Base-by-base conservation (phyloP, 208 protist species). In the Tritrichomonas foetus region DNA sequence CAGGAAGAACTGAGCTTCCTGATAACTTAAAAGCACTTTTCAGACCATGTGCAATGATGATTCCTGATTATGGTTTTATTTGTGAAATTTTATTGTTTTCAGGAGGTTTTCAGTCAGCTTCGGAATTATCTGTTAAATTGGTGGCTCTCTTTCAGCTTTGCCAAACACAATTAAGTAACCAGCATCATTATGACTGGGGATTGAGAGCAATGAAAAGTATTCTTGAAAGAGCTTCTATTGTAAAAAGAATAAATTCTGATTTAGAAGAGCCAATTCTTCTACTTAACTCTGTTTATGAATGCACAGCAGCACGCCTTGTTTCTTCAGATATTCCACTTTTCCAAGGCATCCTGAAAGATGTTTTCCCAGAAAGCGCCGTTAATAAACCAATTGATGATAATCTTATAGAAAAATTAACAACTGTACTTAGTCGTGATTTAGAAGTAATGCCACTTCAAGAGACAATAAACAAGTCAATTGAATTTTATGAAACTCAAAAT, bases 101-200 rank as follows among this genome's bases (percentile, higher is more conserved):
- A 16, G 98, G 98, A 95, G 98, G 98, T 36, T 99, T 99, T 96
- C 96, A 96, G 27, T 96, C 98, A 93, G 98, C 98, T 8, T 96
- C 97, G 49, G 96, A 96, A 94, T 95, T 99, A 89, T 96, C 98
- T 39, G 96, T 98, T 82, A 99, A 99, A 96, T 99, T 99, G 97
- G 98, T 98, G 30, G 97, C 97, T 13, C 98, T 97, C 11, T 99
- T 99, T 95, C 96, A 97, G 9, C 96, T 99, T 33, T 98, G 97
- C 95, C 98, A 97, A 27, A 98, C 99, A 96, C 98, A 99, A 96
- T 96, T 99, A 25, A 96, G 94, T 47, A 66, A 94, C 20, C 98
- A 99, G 96, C 97, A 99, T 93, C 98, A 99, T 96, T 99, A 99
- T 95, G 98, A 99, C 95, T 99, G 99, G 95, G 98, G 98, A 74